Base-by-base conservation (phyloP, 805 yeast species). In the Tetrapisispora namnaoensis region DNA sequence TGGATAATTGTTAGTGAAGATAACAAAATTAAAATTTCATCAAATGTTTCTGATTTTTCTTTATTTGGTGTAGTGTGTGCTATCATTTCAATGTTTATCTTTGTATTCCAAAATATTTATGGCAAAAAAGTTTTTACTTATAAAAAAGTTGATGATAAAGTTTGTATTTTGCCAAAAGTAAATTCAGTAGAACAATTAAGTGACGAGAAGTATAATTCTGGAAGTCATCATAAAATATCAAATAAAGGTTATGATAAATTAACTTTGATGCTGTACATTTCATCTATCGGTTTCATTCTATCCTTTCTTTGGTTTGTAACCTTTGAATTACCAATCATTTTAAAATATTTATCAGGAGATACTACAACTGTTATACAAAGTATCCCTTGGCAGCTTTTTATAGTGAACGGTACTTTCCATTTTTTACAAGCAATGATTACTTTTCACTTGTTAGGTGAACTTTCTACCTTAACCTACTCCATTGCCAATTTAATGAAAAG, bases 401-500 rank as follows among this genome's bases (percentile, higher is more conserved):
- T 81, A 16, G 55, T 82, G 3, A 85, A 86, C 62, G 93, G 95
- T 3, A 57, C 82, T 16, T 79, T 86, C 16, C 95, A 87, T 66
- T 89, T 86, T 56, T 61, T 78, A 37, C 96, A 89, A 67, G 83
- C 90, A 38, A 69, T 88, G 62, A 72, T 89, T 37, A 88, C 95
- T 16, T 86, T 86, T 65, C 87, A 85, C 67, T 71, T 89, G 32
- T 68, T 89, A 42, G 93, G 95, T 20, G 77, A 82, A 60, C 75
- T 89, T 6, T 85, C 95, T 2, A 86, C 96, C 0, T 81, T 89
- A 13, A 79, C 93, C 2, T 89, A 87, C 66, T 84, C 95, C 1
- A 82, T 89, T 49, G 95, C 96, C 2, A 80, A 86, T 40, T 76
- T 89, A 77, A 77, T 89, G 78, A 89, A 89, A 68, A 79, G 95